Conservation (phyloP, 371 early-diverging fungal species). For the Amoeboaphelidium protococcarum region DNA sequence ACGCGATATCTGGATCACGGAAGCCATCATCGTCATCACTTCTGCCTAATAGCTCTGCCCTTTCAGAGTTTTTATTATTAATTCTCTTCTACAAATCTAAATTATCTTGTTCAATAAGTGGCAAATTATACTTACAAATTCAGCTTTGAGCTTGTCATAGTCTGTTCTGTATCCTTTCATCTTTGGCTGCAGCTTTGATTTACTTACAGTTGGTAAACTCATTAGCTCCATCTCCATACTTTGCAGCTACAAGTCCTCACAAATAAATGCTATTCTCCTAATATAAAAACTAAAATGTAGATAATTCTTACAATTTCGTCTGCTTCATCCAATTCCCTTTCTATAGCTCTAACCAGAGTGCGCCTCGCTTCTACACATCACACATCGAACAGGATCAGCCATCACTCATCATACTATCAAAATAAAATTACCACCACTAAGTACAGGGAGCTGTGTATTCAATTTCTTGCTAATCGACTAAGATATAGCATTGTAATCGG, state of each 20-base stretch:
- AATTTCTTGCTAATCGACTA: too few species aligned
- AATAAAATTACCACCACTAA: too few species aligned
- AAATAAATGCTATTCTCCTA: background rate
- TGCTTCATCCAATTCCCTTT: slow-evolving; percentile 69
- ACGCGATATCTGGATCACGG: slow-evolving; percentile 17
- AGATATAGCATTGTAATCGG: too few species aligned
- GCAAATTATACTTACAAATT: slow-evolving; percentile 21
- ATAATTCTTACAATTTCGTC: slow-evolving; percentile 52
- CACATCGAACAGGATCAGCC: too few species aligned
- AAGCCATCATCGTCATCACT: slow-evolving; percentile 2
- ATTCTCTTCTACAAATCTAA: slow-evolving; percentile 7
- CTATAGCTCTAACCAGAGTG: slow-evolving; percentile 34
- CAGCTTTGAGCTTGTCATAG: slow-evolving; percentile 38
- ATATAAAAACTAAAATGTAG: too few species aligned
- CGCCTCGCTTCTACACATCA: slow-evolving; percentile 39
- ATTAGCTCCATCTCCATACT: slow-evolving; percentile 65
- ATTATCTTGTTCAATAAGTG: background rate
- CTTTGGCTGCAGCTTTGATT: slow-evolving; percentile 36
- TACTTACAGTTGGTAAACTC: slow-evolving; percentile 33
- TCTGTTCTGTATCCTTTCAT: slow-evolving; percentile 45
- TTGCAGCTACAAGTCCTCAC: background rate
- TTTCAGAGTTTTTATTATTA: background rate
- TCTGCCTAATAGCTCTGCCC: slow-evolving; percentile 1
- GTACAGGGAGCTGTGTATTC: too few species aligned
- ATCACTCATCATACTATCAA: too few species aligned